Percentiles rank a stretch among this genome's conserved stretches.
These are phyloP conservation scores for Coccomyxa sp. DNA, from an alignment of 139 green algal genomes.

Conservation along the genomic window DNA sequence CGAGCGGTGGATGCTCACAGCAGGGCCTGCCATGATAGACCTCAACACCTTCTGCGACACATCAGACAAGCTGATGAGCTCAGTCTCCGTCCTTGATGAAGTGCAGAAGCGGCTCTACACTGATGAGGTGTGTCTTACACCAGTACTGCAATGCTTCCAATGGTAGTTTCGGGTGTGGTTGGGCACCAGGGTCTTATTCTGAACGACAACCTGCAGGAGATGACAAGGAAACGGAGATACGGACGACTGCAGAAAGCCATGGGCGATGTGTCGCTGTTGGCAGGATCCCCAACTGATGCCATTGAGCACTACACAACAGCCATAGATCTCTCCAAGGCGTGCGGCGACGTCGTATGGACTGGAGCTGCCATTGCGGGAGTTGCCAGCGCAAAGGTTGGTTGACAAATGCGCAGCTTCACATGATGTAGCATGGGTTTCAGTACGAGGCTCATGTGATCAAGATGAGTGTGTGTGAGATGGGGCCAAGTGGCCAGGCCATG, in stretches of 20 bases:
- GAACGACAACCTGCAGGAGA: constrained; percentile 20
- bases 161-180: too few species aligned
- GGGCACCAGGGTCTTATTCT: too few species aligned
- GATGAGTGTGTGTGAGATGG: background rate
- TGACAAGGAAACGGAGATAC: constrained; percentile 50
- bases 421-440: too few species aligned
- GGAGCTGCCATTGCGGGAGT: constrained; percentile 52
- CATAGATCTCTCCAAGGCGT: constrained; percentile 33
- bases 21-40: constrained; percentile 47
- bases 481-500: too few species aligned
- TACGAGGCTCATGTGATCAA: background rate
- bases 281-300: constrained; percentile 70
- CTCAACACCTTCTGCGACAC: constrained; percentile 57
- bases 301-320: constrained; percentile 60
- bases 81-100: constrained; percentile 26
- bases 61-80: constrained; percentile 31
- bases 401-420: too few species aligned
- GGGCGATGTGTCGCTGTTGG: constrained; percentile 77
- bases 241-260: constrained; percentile 78
- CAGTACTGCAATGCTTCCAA: too few species aligned
- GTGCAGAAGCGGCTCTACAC: constrained; percentile 34
- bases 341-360: constrained; percentile 42
- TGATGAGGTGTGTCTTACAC: constrained; percentile 33
- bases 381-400: constrained; percentile 35
- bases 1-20: constrained; percentile 73